Evolutionary conservation across 2,329 filamentous ascomycete species (phyloP).

Genomic region (Mycocentrospora acerina): DNA sequence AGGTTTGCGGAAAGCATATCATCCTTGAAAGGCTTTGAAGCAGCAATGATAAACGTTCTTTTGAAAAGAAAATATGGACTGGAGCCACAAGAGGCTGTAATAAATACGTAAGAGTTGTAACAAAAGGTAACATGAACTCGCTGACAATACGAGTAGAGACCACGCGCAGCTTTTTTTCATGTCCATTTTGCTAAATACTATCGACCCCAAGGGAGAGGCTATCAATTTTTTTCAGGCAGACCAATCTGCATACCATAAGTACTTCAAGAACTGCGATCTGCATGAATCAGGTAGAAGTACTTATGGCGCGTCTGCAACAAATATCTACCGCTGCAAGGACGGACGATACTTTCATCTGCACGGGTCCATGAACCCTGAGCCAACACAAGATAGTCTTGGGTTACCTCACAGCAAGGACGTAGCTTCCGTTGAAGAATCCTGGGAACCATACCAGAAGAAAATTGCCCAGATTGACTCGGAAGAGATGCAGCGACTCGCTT

Average conservation of each 20-base stretch:
- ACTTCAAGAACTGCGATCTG: conserved; percentile 32
- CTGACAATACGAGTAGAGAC: conserved; percentile 28
- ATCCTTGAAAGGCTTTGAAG: conserved; percentile 53
- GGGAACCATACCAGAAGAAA: conserved; percentile 37
- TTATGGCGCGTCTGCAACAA: conserved; percentile 43
- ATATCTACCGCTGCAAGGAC: conserved; percentile 52
- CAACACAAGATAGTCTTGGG: conserved; percentile 41
- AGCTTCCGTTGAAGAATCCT: conserved; percentile 31
- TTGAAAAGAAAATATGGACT: conserved; percentile 50
- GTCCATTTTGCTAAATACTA: conserved; percentile 40
- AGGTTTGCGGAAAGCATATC: conserved; percentile 57
- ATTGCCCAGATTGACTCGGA: conserved; percentile 35
- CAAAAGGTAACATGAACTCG: background rate
- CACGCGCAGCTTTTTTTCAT: conserved; percentile 50
- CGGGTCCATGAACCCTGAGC: conserved; percentile 51
- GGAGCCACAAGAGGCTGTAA: conserved; percentile 44
- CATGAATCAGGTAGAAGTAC: conserved; percentile 15
- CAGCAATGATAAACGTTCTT: conserved; percentile 48
- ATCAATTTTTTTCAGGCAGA: conserved; percentile 16
- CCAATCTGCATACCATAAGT: conserved; percentile 19
- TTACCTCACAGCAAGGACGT: conserved; percentile 36
- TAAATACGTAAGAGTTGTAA: conserved; percentile 47
- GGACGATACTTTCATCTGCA: conserved; percentile 51
- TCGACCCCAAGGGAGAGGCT: conserved; percentile 35
- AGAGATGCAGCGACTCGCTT: conserved; percentile 40